Evolutionary conservation across 345 rosid species (phyloP).

Genomic region (Noccaea caerulescens): DNA sequence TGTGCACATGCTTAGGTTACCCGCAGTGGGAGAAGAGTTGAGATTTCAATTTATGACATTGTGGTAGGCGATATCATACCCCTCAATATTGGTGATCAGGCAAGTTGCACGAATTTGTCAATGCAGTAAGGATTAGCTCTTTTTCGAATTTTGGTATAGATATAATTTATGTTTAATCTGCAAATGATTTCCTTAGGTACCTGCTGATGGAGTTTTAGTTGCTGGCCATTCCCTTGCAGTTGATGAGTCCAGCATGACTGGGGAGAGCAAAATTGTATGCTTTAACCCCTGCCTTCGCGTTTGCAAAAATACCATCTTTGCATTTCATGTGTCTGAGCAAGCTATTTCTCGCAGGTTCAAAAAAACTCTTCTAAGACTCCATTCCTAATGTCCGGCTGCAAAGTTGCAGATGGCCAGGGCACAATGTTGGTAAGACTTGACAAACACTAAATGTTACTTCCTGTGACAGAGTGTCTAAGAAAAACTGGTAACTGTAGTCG

Average conservation of each 20-base stretch:
- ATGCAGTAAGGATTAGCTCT: background rate
- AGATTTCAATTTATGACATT: conserved; percentile 89
- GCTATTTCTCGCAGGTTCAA: conserved; percentile 62
- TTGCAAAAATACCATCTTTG: conserved; percentile 6
- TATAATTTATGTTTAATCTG: conserved; percentile 12
- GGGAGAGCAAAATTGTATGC: conserved; percentile 93
- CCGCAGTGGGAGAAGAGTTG: conserved; percentile 81
- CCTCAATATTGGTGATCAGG: conserved; percentile 98
- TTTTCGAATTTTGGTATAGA: background rate
- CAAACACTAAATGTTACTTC: background rate
- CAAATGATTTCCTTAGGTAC: conserved; percentile 58
- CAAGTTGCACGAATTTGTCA: conserved; percentile 30
- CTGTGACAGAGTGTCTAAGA: background rate
- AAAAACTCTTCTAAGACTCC: conserved; percentile 73
- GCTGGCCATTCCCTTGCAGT: conserved; percentile 82
- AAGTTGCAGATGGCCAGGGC: conserved; percentile 97
- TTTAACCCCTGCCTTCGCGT: conserved; percentile 3
- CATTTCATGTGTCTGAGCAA: conserved; percentile 19
- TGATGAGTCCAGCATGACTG: conserved; percentile 99
- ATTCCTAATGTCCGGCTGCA: conserved; percentile 98
- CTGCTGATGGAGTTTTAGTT: conserved; percentile 92
- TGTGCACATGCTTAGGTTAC: conserved; percentile 56
- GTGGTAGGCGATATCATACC: conserved; percentile 96
- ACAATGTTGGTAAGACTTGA: conserved; percentile 74
- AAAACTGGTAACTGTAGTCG: conserved; percentile 1